Evolutionary conservation across 2,329 filamentous ascomycete genomes (phyloP), one percentile per base, ranked within the genome.

Genomic region (Pyrenophora seminiperda): DNA sequence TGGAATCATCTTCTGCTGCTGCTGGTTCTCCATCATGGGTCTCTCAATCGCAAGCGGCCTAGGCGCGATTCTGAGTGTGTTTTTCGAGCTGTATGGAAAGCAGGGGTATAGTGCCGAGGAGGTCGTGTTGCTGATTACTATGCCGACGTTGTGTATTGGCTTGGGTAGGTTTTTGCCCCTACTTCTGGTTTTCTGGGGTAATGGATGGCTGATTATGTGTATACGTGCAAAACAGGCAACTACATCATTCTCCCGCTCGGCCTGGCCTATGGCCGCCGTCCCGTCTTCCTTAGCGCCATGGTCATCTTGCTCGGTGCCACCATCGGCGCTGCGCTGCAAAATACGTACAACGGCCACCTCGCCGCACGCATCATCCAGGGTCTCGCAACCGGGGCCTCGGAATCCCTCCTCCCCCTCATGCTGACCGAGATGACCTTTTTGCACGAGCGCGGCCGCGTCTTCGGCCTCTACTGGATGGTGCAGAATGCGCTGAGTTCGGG

Each of bases 361-460:
- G 34, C n/a, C 7, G 20, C 33, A 2, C 34, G 43, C 2, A 46
- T 39, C 17, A 7, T 46, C 9, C 33, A 46, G 15, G 43, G 43
- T 31, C 22, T 46, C 7, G 43, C 34, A 4, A 39, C 33, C 5
- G 43, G 43, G 9, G 20, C 33, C 3, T 19, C 33, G 4, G 43
- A 46, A 15, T 46, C 43, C 7, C 33, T 46, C 5, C 43, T 46
- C 14, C 33, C 33, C 2, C 34, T 46, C 7, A 39, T 46, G 33
- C 15, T 46, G 2, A 46, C 43, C 34, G 43, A 39, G 11, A 32
- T 46, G 14, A 46, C 22, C 4, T 46, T 46, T 32, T n/a, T 46
- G 24, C 33, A 46, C 24, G 34, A 46, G 34, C 43, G 43, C 11
- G 24, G 33, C 10, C 33, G 34, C 11, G 17, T 38, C n/a, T 46